Conservation (phyloP, 2,329 filamentous ascomycete genomes). For the Albifimbria verrucaria region DNA sequence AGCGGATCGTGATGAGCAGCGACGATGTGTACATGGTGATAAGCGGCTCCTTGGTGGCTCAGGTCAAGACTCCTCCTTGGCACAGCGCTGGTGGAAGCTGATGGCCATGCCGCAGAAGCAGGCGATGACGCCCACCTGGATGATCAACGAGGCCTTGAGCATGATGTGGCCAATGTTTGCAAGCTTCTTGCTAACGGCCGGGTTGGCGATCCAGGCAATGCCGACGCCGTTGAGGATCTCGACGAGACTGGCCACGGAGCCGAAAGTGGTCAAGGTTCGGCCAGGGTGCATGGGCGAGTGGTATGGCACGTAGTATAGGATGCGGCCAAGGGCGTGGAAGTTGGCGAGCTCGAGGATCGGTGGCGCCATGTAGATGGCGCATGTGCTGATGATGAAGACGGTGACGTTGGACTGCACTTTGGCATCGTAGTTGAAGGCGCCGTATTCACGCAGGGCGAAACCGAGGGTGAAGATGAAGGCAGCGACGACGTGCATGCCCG, state of each 20-base stretch:
- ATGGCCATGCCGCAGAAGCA: not conserved
- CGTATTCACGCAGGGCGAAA: not conserved
- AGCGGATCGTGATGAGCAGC: not conserved
- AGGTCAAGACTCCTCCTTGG: not conserved
- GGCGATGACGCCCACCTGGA: not conserved
- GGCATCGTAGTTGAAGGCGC: not conserved
- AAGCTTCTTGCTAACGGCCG: not conserved
- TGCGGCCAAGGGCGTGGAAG: conserved; percentile 24
- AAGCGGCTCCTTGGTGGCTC: not conserved
- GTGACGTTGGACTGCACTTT: not conserved
- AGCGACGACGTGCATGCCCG: not conserved
- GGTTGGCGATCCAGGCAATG: not conserved
- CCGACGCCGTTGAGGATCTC: not conserved
- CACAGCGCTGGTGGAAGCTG: not conserved
- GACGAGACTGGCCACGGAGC: not conserved
- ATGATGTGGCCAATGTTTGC: not conserved
- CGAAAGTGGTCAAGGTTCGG: conserved; percentile 35
- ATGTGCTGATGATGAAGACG: not conserved
- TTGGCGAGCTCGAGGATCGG: not conserved
- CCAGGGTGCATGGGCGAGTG: conserved; percentile 49
- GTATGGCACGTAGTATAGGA: conserved; percentile 56
- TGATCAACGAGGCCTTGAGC: not conserved
- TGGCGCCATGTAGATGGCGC: not conserved
- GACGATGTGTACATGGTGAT: not conserved
- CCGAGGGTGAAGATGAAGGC: not conserved